Evolutionary conservation across 352 stramenopile genomes (phyloP).

Genomic region (Pythium brachiatum): DNA sequence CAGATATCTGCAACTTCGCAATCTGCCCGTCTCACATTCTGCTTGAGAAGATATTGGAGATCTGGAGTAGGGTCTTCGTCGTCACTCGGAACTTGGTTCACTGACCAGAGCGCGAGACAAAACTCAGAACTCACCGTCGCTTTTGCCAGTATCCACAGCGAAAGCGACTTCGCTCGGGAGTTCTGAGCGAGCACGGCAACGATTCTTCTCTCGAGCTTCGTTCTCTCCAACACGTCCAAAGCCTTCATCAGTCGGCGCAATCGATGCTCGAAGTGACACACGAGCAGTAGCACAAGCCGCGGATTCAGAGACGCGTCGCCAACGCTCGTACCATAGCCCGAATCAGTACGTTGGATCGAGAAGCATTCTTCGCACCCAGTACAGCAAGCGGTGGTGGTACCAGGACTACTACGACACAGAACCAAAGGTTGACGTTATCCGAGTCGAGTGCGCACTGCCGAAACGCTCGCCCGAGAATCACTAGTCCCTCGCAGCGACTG

Average conservation of each 20-base stretch:
- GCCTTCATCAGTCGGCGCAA: background rate
- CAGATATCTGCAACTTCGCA: background rate
- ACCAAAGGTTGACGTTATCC: background rate
- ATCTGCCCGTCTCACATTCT: background rate
- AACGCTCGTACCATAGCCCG: background rate
- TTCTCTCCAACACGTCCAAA: background rate
- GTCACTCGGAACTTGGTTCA: background rate
- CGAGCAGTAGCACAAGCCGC: background rate
- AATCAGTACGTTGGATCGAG: background rate
- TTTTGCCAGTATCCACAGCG: background rate
- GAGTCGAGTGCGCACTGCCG: background rate
- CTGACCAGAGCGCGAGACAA: background rate
- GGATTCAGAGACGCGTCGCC: background rate
- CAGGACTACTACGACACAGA: background rate
- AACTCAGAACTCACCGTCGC: background rate
- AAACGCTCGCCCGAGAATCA: slow-evolving; percentile 13
- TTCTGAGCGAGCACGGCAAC: background rate
- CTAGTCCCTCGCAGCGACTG: slow-evolving; percentile 2
- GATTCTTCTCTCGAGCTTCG: background rate
- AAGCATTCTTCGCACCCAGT: background rate
- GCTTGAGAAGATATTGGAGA: background rate
- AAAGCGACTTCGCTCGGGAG: background rate
- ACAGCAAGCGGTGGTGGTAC: background rate
- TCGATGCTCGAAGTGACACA: background rate
- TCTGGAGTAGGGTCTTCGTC: background rate